Evolutionary conservation across 1,284 basidiomycete genomes (phyloP).

Genomic region (Gomphus bonarii): DNA sequence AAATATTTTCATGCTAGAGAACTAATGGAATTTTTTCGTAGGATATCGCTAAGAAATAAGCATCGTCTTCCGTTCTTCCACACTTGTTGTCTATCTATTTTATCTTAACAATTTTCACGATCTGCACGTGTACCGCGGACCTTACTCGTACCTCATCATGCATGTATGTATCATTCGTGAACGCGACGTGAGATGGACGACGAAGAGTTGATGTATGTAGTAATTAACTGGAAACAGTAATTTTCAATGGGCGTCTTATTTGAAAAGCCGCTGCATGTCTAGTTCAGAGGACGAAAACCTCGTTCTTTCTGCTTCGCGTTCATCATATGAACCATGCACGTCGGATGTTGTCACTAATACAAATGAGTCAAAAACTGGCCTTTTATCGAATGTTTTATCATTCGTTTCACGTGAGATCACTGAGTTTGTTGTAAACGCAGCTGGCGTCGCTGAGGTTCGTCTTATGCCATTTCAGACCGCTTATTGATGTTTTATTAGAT

Average conservation of each 20-base stretch:
- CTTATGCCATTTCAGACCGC: neutral
- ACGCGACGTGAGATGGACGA: neutral
- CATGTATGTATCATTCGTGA: slow-evolving; percentile 3
- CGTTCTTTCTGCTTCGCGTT: neutral
- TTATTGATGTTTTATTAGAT: neutral
- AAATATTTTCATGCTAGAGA: neutral
- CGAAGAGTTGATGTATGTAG: neutral
- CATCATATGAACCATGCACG: neutral
- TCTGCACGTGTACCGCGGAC: neutral
- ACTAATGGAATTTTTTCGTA: neutral
- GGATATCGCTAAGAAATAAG: neutral
- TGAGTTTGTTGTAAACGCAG: slow-evolving; percentile 57
- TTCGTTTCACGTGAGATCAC: slow-evolving; percentile 63
- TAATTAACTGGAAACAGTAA: neutral
- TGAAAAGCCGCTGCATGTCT: neutral
- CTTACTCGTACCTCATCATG: neutral
- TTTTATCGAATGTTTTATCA: slow-evolving; percentile 54
- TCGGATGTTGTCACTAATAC: neutral
- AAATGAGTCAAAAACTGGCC: slow-evolving; percentile 21
- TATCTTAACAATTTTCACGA: slow-evolving; percentile 7
- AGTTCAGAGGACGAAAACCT: slow-evolving; percentile 4
- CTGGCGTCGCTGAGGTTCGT: slow-evolving; percentile 28
- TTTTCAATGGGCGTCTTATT: neutral
- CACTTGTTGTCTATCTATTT: neutral
- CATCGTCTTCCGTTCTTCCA: neutral